Evolutionary conservation across 2,329 filamentous ascomycete genomes (phyloP), one percentile per base, ranked within the genome.

Genomic region (Apiospora arundinis): DNA sequence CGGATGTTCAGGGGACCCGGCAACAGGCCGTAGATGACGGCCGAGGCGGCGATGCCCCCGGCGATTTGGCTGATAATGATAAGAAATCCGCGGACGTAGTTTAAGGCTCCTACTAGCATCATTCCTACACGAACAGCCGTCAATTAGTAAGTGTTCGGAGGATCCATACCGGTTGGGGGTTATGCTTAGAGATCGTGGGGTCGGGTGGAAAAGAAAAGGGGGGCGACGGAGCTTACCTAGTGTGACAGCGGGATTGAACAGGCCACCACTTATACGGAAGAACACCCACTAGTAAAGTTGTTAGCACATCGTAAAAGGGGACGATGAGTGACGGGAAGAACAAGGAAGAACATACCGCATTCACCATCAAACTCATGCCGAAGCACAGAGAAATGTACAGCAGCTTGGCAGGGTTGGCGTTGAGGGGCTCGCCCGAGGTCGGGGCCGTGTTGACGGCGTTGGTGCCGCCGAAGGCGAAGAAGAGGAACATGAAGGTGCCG

Each of bases 201-300:
- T 45, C 14, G 42, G 14, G 42, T 1, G 42, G 2, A 28, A 28
- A 18, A 56, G 14, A 25, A 6, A 6, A 6, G 32, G 32, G 32
- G 49, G 25, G 25, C 3, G 23, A 56, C 9, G 25, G 52, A 9
- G 52, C 52, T 60, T n/a, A 60, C 52, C 52, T 37, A 60, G 8
- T 37, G 68, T 63, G 37, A 70, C 68, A n/a, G 68, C 68, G 4
- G 68, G 68, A 45, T 70, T 70, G 44, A 70, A 70, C 21, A 70
- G 40, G 6, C 68, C 52, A 56, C 68, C 68, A 16, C 52, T 70
- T 28, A 70, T 65, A 25, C 68, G 68, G 44, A 48, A 70, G 52
- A 70, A 70, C n/a, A 70, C 68, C 68, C 68, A 70, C 68, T 56
- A 56, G 4, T 8, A 8, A 56, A 6, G 32, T 2, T 16, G 4